Conservation (phyloP, 2,329 filamentous ascomycete genomes). For the Beauveria pseudobassiana region DNA sequence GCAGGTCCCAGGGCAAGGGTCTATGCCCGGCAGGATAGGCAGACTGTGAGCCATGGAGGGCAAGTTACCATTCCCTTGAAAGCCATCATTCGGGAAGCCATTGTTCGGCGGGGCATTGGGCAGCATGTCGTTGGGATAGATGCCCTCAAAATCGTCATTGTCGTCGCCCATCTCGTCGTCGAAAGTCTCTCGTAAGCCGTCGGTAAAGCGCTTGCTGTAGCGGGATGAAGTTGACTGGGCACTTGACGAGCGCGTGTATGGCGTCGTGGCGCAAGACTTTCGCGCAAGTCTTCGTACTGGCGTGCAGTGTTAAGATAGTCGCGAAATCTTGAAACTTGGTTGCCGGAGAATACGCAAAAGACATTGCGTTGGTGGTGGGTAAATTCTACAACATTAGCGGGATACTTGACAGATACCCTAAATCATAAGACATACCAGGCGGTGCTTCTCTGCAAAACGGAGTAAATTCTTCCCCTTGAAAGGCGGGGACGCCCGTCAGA, state of each 20-base stretch:
- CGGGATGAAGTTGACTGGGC: neutral
- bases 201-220: slow-evolving; percentile 16
- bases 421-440: slow-evolving; percentile 38
- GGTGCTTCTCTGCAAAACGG: slow-evolving; percentile 83
- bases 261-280: slow-evolving; percentile 19
- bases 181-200: slow-evolving; percentile 25
- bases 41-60: slow-evolving; percentile 8
- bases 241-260: slow-evolving; percentile 11
- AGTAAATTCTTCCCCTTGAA: slow-evolving; percentile 77
- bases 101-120: slow-evolving; percentile 18
- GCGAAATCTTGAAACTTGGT: slow-evolving; percentile 70
- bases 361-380: slow-evolving; percentile 91
- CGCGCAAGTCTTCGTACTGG: slow-evolving; percentile 38
- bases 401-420: neutral
- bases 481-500: slow-evolving; percentile 87
- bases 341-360: slow-evolving; percentile 94
- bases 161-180: slow-evolving; percentile 38
- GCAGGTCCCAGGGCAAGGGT: neutral
- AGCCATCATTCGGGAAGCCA: neutral
- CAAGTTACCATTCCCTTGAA: neutral
- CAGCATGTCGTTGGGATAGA: slow-evolving; percentile 33
- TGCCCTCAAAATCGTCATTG: slow-evolving; percentile 36
- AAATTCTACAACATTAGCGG: slow-evolving; percentile 58
- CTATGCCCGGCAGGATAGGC: neutral
- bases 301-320: slow-evolving; percentile 61